A percentile compares a stretch with the other conserved stretches of the same genome.
Conservation (phyloP, 1,139 yeast species). For the Magnusiomyces paraingens region DNA sequence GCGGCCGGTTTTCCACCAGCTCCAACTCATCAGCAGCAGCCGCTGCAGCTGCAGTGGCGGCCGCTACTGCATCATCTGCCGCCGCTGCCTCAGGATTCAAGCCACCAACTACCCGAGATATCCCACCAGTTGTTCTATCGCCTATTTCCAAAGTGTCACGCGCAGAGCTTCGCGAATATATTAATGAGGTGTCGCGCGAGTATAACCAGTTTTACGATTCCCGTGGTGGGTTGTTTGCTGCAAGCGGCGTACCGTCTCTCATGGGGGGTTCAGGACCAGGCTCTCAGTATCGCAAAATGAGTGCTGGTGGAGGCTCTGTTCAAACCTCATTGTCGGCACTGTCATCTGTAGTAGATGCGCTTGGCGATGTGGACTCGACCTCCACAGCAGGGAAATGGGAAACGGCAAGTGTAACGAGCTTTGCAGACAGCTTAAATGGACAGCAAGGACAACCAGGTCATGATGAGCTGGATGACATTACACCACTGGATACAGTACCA, state of each 20-base stretch:
- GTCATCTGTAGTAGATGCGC: constrained; percentile 9
- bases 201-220: constrained; percentile 45
- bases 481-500: constrained; percentile 49
- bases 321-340: constrained; percentile 11
- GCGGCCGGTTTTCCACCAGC: constrained; percentile 23
- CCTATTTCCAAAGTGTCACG: constrained; percentile 48
- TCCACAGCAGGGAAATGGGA: constrained; percentile 6
- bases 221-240: constrained; percentile 16
- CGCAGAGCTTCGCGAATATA: constrained; percentile 43
- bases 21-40: constrained; percentile 24
- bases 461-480: constrained; percentile 16
- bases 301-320: constrained; percentile 4
- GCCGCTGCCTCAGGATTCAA: constrained; percentile 36
- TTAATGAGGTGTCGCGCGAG: constrained; percentile 45
- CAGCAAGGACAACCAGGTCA: no score
- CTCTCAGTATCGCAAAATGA: neutral
- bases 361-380: constrained; percentile 7
- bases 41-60: constrained; percentile 14
- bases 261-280: neutral
- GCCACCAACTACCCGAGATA: constrained; percentile 74
- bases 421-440: constrained; percentile 5
- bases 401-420: constrained; percentile 6
- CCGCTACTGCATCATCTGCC: neutral
- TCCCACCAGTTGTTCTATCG: constrained; percentile 73
- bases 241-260: neutral